Evolutionary conservation across 495 filamentous ascomycete species (phyloP).

Genomic region (Aspergillus heteromorphus): DNA sequence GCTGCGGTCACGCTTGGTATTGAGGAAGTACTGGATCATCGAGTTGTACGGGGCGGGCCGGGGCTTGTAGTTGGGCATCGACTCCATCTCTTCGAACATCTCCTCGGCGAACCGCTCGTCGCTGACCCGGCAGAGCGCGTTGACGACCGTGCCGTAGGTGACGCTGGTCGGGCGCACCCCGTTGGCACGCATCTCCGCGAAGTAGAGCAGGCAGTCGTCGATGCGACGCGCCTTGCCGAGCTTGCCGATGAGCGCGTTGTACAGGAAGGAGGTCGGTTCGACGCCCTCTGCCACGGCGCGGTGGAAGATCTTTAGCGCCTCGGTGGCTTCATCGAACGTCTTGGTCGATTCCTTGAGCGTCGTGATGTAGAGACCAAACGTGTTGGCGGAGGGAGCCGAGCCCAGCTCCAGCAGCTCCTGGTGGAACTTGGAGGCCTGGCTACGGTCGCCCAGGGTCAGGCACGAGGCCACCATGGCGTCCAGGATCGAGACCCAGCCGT

Average conservation of each 20-base stretch:
- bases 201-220: conserved; percentile 96
- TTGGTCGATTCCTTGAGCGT: conserved; percentile 94
- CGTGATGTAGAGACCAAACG: conserved; percentile 96
- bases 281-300: conserved; percentile 91
- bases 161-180: conserved; percentile 95
- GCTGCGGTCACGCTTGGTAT: conserved; percentile 86
- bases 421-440: conserved; percentile 77
- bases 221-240: conserved; percentile 95
- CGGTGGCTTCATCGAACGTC: conserved; percentile 94
- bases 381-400: conserved; percentile 89
- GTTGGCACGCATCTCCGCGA: conserved; percentile 89
- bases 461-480: conserved; percentile 96
- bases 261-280: conserved; percentile 91
- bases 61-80: conserved; percentile 97
- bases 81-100: conserved; percentile 98
- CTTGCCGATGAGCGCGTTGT: conserved; percentile 98
- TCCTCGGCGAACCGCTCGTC: conserved; percentile 97
- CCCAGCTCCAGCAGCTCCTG: conserved; percentile 85
- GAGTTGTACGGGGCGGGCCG: conserved; percentile 96
- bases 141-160: conserved; percentile 97
- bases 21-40: conserved; percentile 98
- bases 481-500: conserved; percentile 90
- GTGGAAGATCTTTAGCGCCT: conserved; percentile 95
- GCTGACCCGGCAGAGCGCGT: conserved; percentile 92
- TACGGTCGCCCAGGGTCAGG: conserved; percentile 74